Conservation (phyloP, 2,329 filamentous ascomycete species). For the Delphinella strobiligena region DNA sequence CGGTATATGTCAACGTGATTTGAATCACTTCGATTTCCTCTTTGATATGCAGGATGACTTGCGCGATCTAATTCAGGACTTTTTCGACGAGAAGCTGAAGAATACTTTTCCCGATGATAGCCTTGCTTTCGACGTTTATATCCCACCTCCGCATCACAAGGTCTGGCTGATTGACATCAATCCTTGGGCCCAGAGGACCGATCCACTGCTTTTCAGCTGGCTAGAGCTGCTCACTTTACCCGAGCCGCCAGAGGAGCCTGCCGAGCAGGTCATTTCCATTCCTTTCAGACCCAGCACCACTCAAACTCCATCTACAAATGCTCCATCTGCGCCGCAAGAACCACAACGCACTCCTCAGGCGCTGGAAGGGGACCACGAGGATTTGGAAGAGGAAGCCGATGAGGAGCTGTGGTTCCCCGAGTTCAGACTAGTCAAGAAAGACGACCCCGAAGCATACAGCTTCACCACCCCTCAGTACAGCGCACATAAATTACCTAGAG, state of each 20-base stretch:
- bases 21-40: constrained; percentile 84
- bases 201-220: constrained; percentile 84
- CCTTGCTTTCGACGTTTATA: constrained; percentile 87
- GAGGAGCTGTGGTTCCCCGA: constrained; percentile 52
- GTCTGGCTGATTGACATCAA: constrained; percentile 91
- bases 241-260: constrained; percentile 33
- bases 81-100: constrained; percentile 64
- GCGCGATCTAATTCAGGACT: constrained; percentile 55
- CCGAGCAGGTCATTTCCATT: constrained; percentile 10
- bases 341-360: constrained; percentile 7
- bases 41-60: constrained; percentile 54
- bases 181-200: constrained; percentile 82
- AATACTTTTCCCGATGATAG: constrained; percentile 70
- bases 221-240: constrained; percentile 66
- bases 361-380: constrained; percentile 12
- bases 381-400: constrained; percentile 41
- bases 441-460: constrained; percentile 80
- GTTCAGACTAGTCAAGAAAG: constrained; percentile 66
- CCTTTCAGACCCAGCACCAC: constrained; percentile 3
- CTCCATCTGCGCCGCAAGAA: not conserved
- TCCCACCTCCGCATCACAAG: constrained; percentile 61
- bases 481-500: constrained; percentile 87
- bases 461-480: constrained; percentile 82
- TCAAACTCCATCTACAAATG: not conserved
- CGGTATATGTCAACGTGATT: constrained; percentile 75